Evolutionary conservation across 371 early-diverging fungal species (phyloP).

Genomic region (Rhizopus stolonifer): DNA sequence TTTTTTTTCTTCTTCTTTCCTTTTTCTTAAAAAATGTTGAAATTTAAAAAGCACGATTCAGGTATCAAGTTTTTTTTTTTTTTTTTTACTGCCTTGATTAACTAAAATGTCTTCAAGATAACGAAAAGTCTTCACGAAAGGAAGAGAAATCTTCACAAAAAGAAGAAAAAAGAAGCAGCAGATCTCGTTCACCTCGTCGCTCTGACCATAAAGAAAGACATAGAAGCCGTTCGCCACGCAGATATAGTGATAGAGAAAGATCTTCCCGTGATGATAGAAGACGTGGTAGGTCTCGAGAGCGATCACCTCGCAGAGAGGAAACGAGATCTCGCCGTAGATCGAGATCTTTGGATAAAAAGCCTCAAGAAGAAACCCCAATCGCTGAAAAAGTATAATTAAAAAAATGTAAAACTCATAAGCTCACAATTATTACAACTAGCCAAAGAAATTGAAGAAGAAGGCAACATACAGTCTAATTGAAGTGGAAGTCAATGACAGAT

Average conservation of each 20-base stretch:
- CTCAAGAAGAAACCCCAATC: conserved; percentile 7
- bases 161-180: conserved; percentile 7
- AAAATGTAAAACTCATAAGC: not conserved
- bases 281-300: conserved; percentile 3
- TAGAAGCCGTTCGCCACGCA: conserved; percentile 8
- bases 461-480: conserved; percentile 59
- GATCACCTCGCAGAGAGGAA: conserved; percentile 14
- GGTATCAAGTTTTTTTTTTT: conserved; percentile 13
- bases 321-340: conserved; percentile 24
- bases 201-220: not conserved
- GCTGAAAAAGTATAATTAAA: not conserved
- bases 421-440: not conserved
- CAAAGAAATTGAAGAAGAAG: conserved; percentile 20
- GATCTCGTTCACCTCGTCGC: conserved; percentile 7
- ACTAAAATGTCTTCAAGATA: too few relatives aligned
- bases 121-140: too few relatives aligned
- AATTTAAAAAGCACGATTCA: conserved; percentile 50
- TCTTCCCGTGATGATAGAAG: conserved; percentile 2
- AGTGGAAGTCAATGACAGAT: conserved; percentile 81
- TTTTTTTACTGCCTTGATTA: not conserved
- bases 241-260: not conserved
- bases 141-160: conserved; percentile 8
- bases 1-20: conserved; percentile 1
- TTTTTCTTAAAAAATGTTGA: conserved; percentile 25
- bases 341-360: conserved; percentile 19